Evolutionary conservation across 345 rosid genomes (phyloP).

Genomic region (Reutealis trisperma): DNA sequence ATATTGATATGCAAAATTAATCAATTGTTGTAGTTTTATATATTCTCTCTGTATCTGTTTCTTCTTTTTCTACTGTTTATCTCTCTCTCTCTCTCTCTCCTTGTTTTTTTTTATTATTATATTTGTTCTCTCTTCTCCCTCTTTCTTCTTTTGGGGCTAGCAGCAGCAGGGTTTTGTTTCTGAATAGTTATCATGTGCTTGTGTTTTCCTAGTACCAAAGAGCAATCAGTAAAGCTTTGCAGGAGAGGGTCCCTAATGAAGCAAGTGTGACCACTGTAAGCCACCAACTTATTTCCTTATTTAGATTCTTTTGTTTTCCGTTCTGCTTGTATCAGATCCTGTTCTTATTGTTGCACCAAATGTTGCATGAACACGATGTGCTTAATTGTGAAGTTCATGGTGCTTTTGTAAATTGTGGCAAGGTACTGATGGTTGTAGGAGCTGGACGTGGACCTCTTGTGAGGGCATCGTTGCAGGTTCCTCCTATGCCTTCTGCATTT

Average conservation of each 20-base stretch:
- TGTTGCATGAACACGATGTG: constrained; percentile 7
- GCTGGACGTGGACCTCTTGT: constrained; percentile 99
- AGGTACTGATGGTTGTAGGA: constrained; percentile 99
- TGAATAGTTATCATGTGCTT: no score
- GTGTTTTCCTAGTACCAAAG: constrained; percentile 68
- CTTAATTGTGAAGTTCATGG: background rate
- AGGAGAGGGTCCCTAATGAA: constrained; percentile 81
- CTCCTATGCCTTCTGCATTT: constrained; percentile 22
- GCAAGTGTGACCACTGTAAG: constrained; percentile 69
- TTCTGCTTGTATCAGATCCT: background rate
- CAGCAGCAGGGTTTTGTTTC: no score
- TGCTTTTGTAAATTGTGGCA: constrained; percentile 16
- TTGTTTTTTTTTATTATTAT: background rate
- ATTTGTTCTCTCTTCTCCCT: no score
- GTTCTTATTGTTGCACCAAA: background rate
- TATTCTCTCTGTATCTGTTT: no score
- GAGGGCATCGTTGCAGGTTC: constrained; percentile 94
- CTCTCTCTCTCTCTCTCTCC: background rate
- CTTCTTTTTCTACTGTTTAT: no score
- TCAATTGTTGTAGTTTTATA: background rate
- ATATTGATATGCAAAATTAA: no score
- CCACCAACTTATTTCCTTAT: constrained; percentile 14
- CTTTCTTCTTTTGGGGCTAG: no score
- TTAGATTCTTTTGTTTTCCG: background rate
- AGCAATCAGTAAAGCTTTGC: constrained; percentile 79